phyloP scores from a whole-genome alignment of 2,329 filamentous ascomycete species.

The Geosmithia morbida region DNA sequence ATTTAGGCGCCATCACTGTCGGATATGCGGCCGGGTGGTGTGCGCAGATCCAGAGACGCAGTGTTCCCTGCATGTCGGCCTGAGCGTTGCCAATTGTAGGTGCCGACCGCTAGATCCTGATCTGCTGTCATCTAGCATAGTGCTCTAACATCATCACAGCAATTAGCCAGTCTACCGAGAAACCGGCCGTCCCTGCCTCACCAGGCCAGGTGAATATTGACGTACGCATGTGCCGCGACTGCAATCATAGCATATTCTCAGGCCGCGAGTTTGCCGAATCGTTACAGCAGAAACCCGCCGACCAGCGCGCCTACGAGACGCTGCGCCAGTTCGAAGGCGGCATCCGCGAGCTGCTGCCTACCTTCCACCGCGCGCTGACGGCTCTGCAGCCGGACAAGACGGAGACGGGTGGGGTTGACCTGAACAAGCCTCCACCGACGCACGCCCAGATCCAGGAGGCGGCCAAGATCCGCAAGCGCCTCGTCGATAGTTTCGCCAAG shows the following conservation, averaged over 20 bases:
- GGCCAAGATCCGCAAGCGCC: slow-evolving; percentile 73
- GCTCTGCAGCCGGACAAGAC: slow-evolving; percentile 47
- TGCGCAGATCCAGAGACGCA: slow-evolving; percentile 75
- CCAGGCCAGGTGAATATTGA: slow-evolving; percentile 53
- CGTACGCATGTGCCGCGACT: slow-evolving; percentile 85
- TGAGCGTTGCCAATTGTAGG: slow-evolving; percentile 53
- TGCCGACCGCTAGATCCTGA: no score
- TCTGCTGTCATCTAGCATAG: slow-evolving; percentile 2
- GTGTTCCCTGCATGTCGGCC: slow-evolving; percentile 72
- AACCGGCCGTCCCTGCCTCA: slow-evolving; percentile 13
- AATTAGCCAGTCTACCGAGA: slow-evolving; percentile 28
- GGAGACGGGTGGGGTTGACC: slow-evolving; percentile 20
- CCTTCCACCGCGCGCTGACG: slow-evolving; percentile 65
- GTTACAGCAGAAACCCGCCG: slow-evolving; percentile 50
- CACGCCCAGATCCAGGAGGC: slow-evolving; percentile 68
- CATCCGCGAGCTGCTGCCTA: slow-evolving; percentile 66
- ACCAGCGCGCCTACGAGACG: slow-evolving; percentile 71
- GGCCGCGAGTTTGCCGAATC: slow-evolving; percentile 67
- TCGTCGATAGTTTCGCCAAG: slow-evolving; percentile 80
- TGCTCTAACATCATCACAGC: not conserved
- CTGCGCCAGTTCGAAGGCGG: slow-evolving; percentile 78
- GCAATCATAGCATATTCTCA: slow-evolving; percentile 46
- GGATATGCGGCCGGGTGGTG: slow-evolving; percentile 84
- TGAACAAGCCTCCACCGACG: slow-evolving; percentile 28
- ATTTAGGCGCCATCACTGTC: slow-evolving; percentile 86